Base-by-base conservation (phyloP, 768 basidiomycete genomes). In the Trametes cinnabarina region DNA sequence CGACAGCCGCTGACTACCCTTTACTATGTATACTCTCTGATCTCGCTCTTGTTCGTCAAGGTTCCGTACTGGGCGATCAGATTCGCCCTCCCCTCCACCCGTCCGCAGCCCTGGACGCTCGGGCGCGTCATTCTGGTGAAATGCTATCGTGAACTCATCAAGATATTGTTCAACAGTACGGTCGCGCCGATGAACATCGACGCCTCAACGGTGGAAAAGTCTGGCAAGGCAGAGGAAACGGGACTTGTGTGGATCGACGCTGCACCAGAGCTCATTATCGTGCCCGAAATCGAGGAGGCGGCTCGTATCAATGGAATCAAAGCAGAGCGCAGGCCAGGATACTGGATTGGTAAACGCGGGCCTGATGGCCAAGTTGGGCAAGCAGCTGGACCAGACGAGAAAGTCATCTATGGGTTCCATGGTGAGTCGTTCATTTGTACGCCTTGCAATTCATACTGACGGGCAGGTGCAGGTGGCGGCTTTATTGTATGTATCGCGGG, bases 371-470 rank as follows among this genome's bases (percentile, higher is more conserved):
- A 51, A 30, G 63, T 67, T 7, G 62, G 65, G 11, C 66, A 61
- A 11, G 49, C 34, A 28, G 66, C 70, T 4, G 49, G 61, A 23
- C 56, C 64, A 34, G 68, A 66, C 2, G 74, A 77, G 53, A 72
- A 71, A 60, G 66, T 78, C 47, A 57, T 74, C 6, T 50, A 71
- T 37, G 68, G 70, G 55, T 56, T 75, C 40, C 71, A 75, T 52
- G 74, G 56, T 50, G 35, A 23, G 56, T 30, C 11, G 19, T 3
- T 22, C n/a, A 32, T 12, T n/a, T n/a, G n/a, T n/a, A n/a, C n/a
- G n/a, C n/a, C n/a, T n/a, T n/a, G n/a, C n/a, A n/a, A n/a, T n/a
- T n/a, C n/a, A n/a, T n/a, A n/a, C n/a, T n/a, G n/a, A n/a, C n/a
- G n/a, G n/a, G n/a, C n/a, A n/a, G n/a, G n/a, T n/a, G 19, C 44